Base-by-base conservation (phyloP, 345 rosid species). In the Citrus hindsii region DNA sequence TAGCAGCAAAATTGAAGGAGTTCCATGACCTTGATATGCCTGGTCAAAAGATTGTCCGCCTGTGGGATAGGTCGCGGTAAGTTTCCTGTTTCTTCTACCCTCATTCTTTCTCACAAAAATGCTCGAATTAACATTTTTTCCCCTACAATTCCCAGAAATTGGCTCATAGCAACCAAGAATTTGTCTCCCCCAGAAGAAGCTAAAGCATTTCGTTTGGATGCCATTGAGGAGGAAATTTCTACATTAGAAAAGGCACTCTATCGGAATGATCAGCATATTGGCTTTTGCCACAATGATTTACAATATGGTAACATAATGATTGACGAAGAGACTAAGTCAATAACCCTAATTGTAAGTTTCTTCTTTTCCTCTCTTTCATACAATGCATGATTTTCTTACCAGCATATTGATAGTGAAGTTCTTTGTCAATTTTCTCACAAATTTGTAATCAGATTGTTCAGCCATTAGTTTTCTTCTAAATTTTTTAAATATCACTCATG, bases 231-330 rank as follows among this genome's bases (percentile, higher is more conserved):
- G 62, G 99, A 96, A 82, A 92, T 90, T 42, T 66, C 33, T 77
- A 74, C 82, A 42, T 85, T 96, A 67, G 93, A 90, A 85, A 89
- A 81, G 77, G 82, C 85, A 85, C 85, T 91, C 37, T 80, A 81
- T 1, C 84, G 73, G 71, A 81, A 78, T 28, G 75, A 80, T 73
- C 90, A 87, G 75, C 82, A 30, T 51, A 73, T 89, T 33, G 94
- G 92, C 32, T 96, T 92, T 83, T 96, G 97, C 85, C 99, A 96
- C 88, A 96, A 92, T 82, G 98, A 96, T 87, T 84, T 94, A 71
- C 98, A 94, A 79, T 96, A 90, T 80, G 99, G 97, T n/a, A 96
- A 96, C 88, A 90, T 96, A 73, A 96, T 96, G 99, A 85, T 96
- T 76, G 97, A 92, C 60, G 97, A 94, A 85, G 89, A 83, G 79